Conservation (phyloP, 2,329 filamentous ascomycete species). For the Epichloe amarillans region DNA sequence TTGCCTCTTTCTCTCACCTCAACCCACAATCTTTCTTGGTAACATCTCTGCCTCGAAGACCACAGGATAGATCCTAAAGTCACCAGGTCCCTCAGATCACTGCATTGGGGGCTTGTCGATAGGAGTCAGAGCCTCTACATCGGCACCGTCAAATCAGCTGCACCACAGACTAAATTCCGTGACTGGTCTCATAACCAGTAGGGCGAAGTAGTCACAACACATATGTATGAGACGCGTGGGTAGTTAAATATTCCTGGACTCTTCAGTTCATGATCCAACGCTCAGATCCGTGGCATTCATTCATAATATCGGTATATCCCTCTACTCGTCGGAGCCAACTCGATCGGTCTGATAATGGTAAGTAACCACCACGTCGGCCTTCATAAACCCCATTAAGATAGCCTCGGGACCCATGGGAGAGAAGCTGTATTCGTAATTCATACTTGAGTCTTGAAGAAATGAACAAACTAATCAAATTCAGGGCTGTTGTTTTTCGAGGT, state of each 20-base stretch:
- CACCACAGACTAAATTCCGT: too few relatives aligned
- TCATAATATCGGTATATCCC: too few relatives aligned
- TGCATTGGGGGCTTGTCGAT: not conserved
- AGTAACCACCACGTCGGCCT: not conserved
- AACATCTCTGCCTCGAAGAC: not conserved
- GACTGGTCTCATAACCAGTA: too few relatives aligned
- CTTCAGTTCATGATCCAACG: too few relatives aligned
- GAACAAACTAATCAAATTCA: slow-evolving; percentile 13
- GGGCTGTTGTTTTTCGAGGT: slow-evolving; percentile 47
- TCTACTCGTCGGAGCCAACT: not conserved
- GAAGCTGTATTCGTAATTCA: not conserved
- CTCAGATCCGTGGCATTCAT: too few relatives aligned
- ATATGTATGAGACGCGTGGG: too few relatives aligned
- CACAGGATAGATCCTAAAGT: too few relatives aligned
- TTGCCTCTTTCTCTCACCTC: not conserved
- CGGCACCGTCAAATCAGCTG: too few relatives aligned
- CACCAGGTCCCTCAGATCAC: not conserved
- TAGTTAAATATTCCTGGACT: too few relatives aligned
- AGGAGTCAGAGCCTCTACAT: not conserved
- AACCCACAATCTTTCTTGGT: not conserved
- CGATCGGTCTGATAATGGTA: not conserved
- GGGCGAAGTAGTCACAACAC: too few relatives aligned
- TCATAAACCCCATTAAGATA: not conserved
- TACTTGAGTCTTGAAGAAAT: not conserved
- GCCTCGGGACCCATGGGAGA: not conserved